Evolutionary conservation across 2,329 filamentous ascomycete species (phyloP), one percentile per base, ranked within the genome.

Genomic region (Teratosphaeria nubilosa): DNA sequence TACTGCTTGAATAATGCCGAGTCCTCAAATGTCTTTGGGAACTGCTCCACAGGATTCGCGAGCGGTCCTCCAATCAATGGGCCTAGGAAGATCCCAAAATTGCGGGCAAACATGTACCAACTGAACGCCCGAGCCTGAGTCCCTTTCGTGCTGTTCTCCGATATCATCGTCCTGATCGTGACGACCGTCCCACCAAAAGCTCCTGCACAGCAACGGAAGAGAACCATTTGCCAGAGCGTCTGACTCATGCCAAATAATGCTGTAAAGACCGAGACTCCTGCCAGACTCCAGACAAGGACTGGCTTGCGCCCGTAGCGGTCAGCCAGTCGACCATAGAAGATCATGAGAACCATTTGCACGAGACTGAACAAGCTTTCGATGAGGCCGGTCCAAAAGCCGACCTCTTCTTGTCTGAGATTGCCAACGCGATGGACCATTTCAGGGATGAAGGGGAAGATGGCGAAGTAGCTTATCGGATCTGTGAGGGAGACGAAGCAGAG

Each of bases 391-490:
- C 90, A 92, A 74, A 91, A 92, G 1, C 89, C 89, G 3, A 90
- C 83, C 69, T 90, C 85, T n/a, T 80, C 74, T 51, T 82, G 75
- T 1, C 78, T 70, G 1, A 92, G 73, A 11, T 77, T 67, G 10
- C 87, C 87, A 59, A 85, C 86, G 58, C 81, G 77, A 70, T 82
- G 76, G 41, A 89, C 84, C 88, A 92, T 92, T 68, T 86, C 77
- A 66, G 85, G 89, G 72, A 94, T 82, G 73, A 88, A 92, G 0
- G 88, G 87, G 66, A 92, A 88, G 70, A 92, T 90, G 69, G 80
- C 84, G 76, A 91, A 92, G 75, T 90, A 92, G n/a, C 87, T 86
- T 48, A 91, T 80, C 0, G 89, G 88, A 67, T 92, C 89, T 51
- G 89, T 77, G 27, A 88, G 69, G 5, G 88, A 83, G 1, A 85